phyloP scores from a whole-genome alignment of 768 basidiomycete genomes.

The Tulasnella sp. region DNA sequence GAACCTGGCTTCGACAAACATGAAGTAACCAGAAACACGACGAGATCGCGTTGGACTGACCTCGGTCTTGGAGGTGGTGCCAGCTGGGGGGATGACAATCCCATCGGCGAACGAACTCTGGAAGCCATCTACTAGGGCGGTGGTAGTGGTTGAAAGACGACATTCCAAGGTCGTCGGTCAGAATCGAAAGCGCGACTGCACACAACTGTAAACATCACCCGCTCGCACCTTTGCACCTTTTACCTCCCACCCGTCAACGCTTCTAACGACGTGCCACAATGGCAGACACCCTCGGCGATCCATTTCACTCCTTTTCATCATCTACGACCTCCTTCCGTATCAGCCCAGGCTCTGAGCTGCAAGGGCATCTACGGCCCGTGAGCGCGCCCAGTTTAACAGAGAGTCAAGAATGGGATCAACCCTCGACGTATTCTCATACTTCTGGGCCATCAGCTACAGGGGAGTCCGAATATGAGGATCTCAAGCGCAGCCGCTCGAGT shows the following conservation, averaged over 20 bases:
- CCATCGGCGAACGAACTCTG: constrained; percentile 20
- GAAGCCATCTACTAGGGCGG: background rate
- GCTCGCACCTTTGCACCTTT: background rate
- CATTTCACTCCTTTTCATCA: constrained; percentile 8
- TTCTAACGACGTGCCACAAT: background rate
- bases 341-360: constrained; percentile 6
- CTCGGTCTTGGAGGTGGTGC: constrained; percentile 31
- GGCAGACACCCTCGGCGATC: background rate
- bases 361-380: background rate
- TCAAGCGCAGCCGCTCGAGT: background rate
- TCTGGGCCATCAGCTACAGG: background rate
- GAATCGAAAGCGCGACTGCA: constrained; percentile 1
- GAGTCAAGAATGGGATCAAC: background rate
- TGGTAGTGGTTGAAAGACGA: background rate
- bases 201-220: background rate
- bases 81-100: constrained; percentile 45
- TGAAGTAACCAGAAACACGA: background rate
- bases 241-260: background rate
- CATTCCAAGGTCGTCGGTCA: no score
- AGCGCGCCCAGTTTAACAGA: background rate
- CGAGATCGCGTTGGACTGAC: constrained; percentile 23
- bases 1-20: constrained; percentile 24
- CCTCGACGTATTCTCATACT: background rate
- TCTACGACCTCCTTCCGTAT: constrained; percentile 20
- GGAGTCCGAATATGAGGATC: background rate